Percentiles rank a stretch among this genome's conserved stretches.
Conservation (phyloP, 2,329 filamentous ascomycete genomes). For the Pyricularia grisea region DNA sequence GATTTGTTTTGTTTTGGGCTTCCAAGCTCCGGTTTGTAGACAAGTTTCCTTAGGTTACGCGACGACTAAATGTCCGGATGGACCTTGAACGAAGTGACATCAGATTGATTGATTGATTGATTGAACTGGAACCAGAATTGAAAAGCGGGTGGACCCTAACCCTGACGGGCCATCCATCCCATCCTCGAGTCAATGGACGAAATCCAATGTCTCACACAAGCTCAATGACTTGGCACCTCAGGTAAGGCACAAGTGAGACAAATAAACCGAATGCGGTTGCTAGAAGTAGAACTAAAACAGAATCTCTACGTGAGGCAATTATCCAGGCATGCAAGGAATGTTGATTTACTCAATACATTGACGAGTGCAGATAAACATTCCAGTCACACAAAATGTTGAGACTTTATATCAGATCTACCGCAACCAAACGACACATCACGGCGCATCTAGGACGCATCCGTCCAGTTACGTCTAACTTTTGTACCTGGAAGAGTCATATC, state of each 20-base stretch:
- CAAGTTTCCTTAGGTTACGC: neutral
- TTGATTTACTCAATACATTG: neutral
- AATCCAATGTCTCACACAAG: neutral
- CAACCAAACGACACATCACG: too few relatives aligned
- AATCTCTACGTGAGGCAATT: too few relatives aligned
- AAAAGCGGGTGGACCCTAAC: neutral
- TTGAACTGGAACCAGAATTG: neutral
- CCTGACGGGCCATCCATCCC: neutral
- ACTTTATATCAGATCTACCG: too few relatives aligned
- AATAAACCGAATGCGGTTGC: neutral
- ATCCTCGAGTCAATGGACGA: neutral
- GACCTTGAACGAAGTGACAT: neutral
- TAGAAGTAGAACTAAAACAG: too few relatives aligned
- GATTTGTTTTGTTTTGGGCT: neutral
- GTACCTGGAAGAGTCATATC: too few relatives aligned
- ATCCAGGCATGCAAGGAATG: too few relatives aligned
- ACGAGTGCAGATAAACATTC: neutral
- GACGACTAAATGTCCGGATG: neutral
- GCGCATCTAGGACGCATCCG: too few relatives aligned
- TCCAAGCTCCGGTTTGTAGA: neutral
- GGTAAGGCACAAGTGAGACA: neutral
- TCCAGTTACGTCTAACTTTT: too few relatives aligned
- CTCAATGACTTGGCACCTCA: neutral
- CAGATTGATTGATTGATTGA: neutral
- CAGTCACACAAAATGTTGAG: too few relatives aligned